A percentile compares a stretch with the other conserved stretches of the same genome.
These are phyloP conservation scores for Paraglomus occultum DNA, from an alignment of 192 early-diverging fungal genomes.

Conservation along the genomic window DNA sequence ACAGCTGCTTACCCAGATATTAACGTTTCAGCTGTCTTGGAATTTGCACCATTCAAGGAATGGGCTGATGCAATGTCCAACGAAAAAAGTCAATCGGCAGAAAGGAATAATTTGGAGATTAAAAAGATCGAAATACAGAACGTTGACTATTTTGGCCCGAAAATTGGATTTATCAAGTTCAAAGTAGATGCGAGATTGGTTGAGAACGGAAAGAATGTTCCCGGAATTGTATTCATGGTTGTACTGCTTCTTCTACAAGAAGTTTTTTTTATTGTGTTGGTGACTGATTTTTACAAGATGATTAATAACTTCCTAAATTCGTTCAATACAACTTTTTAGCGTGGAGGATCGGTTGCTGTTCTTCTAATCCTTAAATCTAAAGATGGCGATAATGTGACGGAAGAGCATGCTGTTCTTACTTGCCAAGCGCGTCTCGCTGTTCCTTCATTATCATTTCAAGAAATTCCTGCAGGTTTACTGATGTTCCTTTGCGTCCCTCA, in stretches of 20 bases:
- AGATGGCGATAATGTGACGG: constrained; percentile 33
- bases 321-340: constrained; percentile 30
- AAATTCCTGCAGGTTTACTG: constrained; percentile 72
- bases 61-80: constrained; percentile 51
- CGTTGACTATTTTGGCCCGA: constrained; percentile 68
- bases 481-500: too few species aligned
- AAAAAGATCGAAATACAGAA: constrained; percentile 61
- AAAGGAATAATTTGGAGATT: constrained; percentile 42
- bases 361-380: constrained; percentile 58
- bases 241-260: not conserved
- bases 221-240: constrained; percentile 80
- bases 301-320: not conserved
- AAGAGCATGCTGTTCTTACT: constrained; percentile 63
- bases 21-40: constrained; percentile 35
- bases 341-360: constrained; percentile 73
- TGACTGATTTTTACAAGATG: not conserved
- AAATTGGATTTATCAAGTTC: constrained; percentile 79
- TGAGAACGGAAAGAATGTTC: constrained; percentile 53
- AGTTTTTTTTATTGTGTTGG: not conserved
- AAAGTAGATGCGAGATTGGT: constrained; percentile 48
- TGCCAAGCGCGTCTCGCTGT: constrained; percentile 74
- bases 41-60: constrained; percentile 59
- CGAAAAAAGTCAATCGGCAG: constrained; percentile 27
- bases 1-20: constrained; percentile 12
- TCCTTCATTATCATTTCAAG: constrained; percentile 56